Conservation (phyloP, 768 basidiomycete species). For the Termitomyces sp. region DNA sequence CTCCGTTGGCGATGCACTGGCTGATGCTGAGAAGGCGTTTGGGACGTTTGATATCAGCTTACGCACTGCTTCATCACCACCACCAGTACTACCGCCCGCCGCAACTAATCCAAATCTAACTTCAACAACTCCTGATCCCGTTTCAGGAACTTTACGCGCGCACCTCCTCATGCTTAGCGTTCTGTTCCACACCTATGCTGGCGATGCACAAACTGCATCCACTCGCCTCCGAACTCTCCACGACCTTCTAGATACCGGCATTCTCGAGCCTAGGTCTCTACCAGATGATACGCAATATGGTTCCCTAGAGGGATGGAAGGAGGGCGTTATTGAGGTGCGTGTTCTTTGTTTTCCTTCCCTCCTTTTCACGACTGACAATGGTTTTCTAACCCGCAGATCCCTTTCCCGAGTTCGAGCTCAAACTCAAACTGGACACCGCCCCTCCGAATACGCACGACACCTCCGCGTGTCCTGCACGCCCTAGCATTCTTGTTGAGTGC, state of each 20-base stretch:
- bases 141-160: slow-evolving; percentile 27
- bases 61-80: neutral
- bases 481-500: slow-evolving; percentile 65
- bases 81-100: neutral
- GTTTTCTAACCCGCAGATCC: slow-evolving; percentile 20
- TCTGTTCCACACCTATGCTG: slow-evolving; percentile 56
- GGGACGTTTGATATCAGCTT: neutral
- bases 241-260: slow-evolving; percentile 58
- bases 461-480: slow-evolving; percentile 58
- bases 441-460: slow-evolving; percentile 55
- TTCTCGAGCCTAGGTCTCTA: slow-evolving; percentile 20
- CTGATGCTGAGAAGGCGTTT: slow-evolving; percentile 33
- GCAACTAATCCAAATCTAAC: neutral
- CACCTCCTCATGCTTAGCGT: slow-evolving; percentile 62
- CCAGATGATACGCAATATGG: neutral
- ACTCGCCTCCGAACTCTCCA: slow-evolving; percentile 54
- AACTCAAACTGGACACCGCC: neutral
- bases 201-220: slow-evolving; percentile 41
- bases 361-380: slow-evolving; percentile 7
- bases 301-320: slow-evolving; percentile 17
- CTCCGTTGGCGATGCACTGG: slow-evolving; percentile 41
- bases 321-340: slow-evolving; percentile 29
- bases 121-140: neutral
- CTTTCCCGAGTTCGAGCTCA: slow-evolving; percentile 19
- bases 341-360: neutral